phyloP scores from a whole-genome alignment of 108 stramenopile genomes.

The Discostella pseudostelligera region DNA sequence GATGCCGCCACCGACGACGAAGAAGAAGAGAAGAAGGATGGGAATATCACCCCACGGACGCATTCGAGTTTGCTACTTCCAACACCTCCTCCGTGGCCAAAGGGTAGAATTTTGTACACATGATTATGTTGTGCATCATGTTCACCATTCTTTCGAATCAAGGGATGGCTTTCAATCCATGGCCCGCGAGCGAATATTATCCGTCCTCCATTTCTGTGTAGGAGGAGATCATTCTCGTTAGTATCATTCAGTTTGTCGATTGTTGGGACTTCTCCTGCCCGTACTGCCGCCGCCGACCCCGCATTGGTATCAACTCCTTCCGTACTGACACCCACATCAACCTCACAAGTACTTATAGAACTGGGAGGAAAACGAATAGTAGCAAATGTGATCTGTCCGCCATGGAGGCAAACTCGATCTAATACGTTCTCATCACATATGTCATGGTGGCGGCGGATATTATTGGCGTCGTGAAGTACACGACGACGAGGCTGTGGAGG shows the following conservation, averaged over 20 bases:
- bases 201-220: conserved; percentile 1
- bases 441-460: not conserved
- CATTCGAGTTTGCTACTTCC: conserved; percentile 15
- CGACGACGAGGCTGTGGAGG: not conserved
- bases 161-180: conserved; percentile 19
- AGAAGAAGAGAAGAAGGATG: conserved; percentile 10
- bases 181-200: conserved; percentile 18
- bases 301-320: no score
- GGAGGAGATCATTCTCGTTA: not conserved
- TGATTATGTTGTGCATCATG: not conserved
- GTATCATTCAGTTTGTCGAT: not conserved
- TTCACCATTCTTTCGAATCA: not conserved
- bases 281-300: no score
- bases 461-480: not conserved
- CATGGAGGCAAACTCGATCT: conserved; percentile 9
- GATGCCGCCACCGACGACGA: conserved; percentile 18
- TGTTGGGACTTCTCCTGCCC: not conserved
- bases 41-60: conserved; percentile 15
- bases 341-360: no score
- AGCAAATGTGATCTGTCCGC: conserved; percentile 22
- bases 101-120: conserved; percentile 14
- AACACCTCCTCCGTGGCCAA: not conserved
- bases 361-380: conserved; percentile 27
- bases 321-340: no score
- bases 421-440: conserved; percentile 17